phyloP scores from a whole-genome alignment of 768 basidiomycete genomes.

The Mycena haematopus region DNA sequence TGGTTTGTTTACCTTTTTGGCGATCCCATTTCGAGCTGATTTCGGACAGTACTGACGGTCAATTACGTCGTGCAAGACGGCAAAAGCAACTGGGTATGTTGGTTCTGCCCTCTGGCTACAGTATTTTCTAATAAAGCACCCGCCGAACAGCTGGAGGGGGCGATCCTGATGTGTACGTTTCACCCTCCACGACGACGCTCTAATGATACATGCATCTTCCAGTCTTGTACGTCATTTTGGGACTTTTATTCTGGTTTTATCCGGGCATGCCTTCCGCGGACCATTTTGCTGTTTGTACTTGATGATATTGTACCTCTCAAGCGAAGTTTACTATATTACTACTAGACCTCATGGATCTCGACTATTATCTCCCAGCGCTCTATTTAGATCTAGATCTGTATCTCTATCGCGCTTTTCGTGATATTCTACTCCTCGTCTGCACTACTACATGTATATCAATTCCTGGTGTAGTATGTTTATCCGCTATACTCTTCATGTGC shows the following conservation, averaged over 20 bases:
- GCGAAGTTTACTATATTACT: no score
- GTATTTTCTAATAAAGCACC: not conserved
- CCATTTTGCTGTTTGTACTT: slow-evolving; percentile 12
- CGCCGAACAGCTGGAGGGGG: slow-evolving; percentile 51
- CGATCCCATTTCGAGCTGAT: not conserved
- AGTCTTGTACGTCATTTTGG: slow-evolving; percentile 60
- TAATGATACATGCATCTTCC: not conserved
- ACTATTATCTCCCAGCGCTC: no score
- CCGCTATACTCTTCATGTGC: no score
- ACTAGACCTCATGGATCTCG: no score
- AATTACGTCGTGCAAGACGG: slow-evolving; percentile 69
- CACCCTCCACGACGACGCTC: not conserved
- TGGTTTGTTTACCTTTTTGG: slow-evolving; percentile 21
- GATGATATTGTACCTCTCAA: not conserved
- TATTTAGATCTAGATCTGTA: no score
- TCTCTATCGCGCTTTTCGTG: no score
- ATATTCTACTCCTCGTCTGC: no score
- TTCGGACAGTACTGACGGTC: slow-evolving; percentile 57
- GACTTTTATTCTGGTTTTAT: slow-evolving; percentile 50
- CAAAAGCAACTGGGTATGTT: slow-evolving; percentile 55
- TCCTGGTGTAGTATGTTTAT: no score
- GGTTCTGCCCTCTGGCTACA: not conserved
- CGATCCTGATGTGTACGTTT: slow-evolving; percentile 61
- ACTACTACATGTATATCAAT: no score
- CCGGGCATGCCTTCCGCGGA: slow-evolving; percentile 2